A percentile compares a stretch with the other conserved stretches of the same genome.
Evolutionary conservation across 441 rosid genomes (phyloP).

Genomic region (Bocquillonia castaneifolia): DNA sequence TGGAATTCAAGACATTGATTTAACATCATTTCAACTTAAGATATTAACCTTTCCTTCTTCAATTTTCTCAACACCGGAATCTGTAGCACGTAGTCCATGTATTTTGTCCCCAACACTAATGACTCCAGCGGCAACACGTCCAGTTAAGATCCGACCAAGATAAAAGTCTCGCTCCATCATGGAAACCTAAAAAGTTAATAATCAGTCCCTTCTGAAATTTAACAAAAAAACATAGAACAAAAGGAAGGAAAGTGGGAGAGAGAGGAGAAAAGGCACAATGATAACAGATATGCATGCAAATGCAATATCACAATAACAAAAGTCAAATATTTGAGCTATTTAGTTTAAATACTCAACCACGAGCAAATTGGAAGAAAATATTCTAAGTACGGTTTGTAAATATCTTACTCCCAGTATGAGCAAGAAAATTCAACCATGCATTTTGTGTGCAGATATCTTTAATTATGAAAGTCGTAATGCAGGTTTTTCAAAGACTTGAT

Average conservation of each 20-base stretch:
- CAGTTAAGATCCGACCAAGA: conserved; percentile 91
- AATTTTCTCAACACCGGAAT: conserved; percentile 65
- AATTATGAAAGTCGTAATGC: neutral
- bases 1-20: conserved; percentile 10
- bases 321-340: neutral
- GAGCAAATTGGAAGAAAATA: neutral
- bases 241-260: neutral
- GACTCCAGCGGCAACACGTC: conserved; percentile 71
- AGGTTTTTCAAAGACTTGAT: neutral
- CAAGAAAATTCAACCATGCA: neutral
- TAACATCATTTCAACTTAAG: neutral
- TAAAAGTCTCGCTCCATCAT: conserved; percentile 94
- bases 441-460: neutral
- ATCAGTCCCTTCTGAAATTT: conserved; percentile 11
- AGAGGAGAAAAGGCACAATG: neutral
- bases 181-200: conserved; percentile 59
- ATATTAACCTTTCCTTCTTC: conserved; percentile 93
- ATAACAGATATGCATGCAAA: neutral
- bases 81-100: conserved; percentile 64
- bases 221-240: neutral
- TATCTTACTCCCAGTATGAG: neutral
- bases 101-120: conserved; percentile 74
- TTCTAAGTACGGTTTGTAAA: neutral
- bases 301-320: neutral
- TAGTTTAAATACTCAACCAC: neutral